Evolutionary conservation across 2,329 filamentous ascomycete genomes (phyloP), one percentile per base, ranked within the genome.

Genomic region (Claviceps fusiformis): DNA sequence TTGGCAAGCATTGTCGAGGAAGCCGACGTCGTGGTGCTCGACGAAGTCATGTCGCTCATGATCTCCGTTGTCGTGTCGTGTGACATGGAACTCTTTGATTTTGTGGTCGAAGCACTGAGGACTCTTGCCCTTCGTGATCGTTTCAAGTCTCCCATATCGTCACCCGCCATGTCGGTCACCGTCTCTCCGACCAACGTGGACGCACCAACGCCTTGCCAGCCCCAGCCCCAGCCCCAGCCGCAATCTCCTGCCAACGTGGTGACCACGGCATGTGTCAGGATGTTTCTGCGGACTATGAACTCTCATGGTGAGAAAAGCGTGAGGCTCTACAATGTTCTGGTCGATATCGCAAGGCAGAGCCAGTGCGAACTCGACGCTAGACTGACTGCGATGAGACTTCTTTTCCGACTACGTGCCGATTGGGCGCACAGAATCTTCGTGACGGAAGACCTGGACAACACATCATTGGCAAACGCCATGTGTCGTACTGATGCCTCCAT

Each of bases 351-450:
- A 6, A 78, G 77, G 59, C 78, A 78, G 17, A 75, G 74, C 33
- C 72, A 76, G 37, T 81, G 79, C 58, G 85, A 86, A 57, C 73
- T 78, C 7, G 83, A 88, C 68, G 83, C 86, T 53, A 83, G 87
- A 7, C 72, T 93, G 31, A 84, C 83, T 13, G 83, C 85, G 2
- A 81, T 91, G 75, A 89, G 88, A 63, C 71, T 92, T 47, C 73
- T 96, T 2, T 92, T 95, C 65, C 82, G 91, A 47, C 73, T 96
- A 35, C 81, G 91, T 56, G 89, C 89, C 27, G 89, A 95, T 68
- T 89, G 86, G 66, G 82, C 86, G 10, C 82, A 91, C 60, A 80
- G 84, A 48, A 78, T 96, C 4, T 89, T 86, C 56, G 73, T 95
- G 54, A 82, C 82, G 8, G 71, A 80, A 39, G 79, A 81, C 35